Evolutionary conservation across 2,329 filamentous ascomycete species (phyloP).

Genomic region (Phialocephala subalpina): DNA sequence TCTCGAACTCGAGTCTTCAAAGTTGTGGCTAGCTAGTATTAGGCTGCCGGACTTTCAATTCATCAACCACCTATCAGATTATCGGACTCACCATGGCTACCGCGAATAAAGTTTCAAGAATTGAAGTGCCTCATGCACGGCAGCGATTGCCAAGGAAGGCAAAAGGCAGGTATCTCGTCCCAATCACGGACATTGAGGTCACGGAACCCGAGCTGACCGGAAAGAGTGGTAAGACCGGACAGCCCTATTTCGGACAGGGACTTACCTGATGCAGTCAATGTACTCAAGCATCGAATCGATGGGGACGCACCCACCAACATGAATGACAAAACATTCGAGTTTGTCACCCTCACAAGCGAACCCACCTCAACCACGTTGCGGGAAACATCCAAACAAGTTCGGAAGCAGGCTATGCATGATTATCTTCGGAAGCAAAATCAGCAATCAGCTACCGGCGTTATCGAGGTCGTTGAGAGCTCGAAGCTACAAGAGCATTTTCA

Average conservation of each 20-base stretch:
- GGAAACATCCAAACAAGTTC: slow-evolving; percentile 26
- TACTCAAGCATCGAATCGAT: not conserved
- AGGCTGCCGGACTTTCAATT: not conserved
- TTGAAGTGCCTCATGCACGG: not conserved
- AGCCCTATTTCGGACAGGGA: not conserved
- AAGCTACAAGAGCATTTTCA: slow-evolving; percentile 15
- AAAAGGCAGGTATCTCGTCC: not conserved
- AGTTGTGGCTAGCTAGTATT: not conserved
- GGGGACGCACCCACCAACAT: not conserved
- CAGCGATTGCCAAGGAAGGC: not conserved
- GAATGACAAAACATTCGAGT: slow-evolving; percentile 19
- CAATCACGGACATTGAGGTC: not conserved
- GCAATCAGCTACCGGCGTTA: slow-evolving; percentile 17
- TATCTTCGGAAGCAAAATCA: slow-evolving; percentile 29
- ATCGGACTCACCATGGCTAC: not conserved
- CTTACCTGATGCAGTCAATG: slow-evolving; percentile 1
- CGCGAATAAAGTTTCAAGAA: not conserved
- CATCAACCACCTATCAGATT: no score
- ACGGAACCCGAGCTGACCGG: not conserved
- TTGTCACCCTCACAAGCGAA: slow-evolving; percentile 26
- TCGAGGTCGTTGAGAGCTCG: not conserved
- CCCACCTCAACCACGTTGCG: slow-evolving; percentile 9
- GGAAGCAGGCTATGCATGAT: slow-evolving; percentile 32
- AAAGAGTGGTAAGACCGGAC: not conserved
- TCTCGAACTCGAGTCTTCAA: not conserved